Evolutionary conservation across 352 stramenopile genomes (phyloP), one percentile per base, ranked within the genome.

Genomic region (Phytophthora tubulina): DNA sequence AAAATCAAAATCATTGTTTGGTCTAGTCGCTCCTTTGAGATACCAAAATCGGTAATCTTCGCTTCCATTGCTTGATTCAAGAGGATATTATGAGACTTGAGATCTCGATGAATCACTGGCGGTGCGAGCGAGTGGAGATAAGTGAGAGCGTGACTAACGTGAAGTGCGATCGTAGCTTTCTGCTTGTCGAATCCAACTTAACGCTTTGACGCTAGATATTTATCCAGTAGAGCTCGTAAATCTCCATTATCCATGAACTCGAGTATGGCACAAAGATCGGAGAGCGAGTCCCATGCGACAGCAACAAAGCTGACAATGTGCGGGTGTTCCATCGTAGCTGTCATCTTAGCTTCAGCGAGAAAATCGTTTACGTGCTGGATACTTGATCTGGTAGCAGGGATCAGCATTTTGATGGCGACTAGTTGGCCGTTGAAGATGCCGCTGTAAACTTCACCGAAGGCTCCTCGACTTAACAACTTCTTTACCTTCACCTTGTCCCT

Each of bases 11-110:
- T 83, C 77, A 88, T 85, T 2, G 69, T 81, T 0, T 72, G 42
- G 6, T 74, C 64, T 0, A 70, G 36, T 3, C 58, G 54, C 9
- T 63, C 52, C 2, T 67, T 54, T 6, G 79, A 88, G 13, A 92
- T 75, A 6, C 82, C 84, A 65, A 90, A 92, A 58, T 90, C 84
- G 3, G 79, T 85, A 44, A 92, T 60, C 53, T 90, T 92, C 3
- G 81, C 84, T 8, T 79, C 68, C 64, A 87, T 45, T 17, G 79
- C 61, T 5, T 70, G 61, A 54, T 85, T 63, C 4, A 91, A 65
- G 54, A 91, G 58, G 35, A 91, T 72, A 54, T 91, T 89, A 2
- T 65, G 48, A 2, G 67, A 78, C 45, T 79, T 80, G 15, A 82
- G 54, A 41, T 82, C 72, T 15, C 75, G 74, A 48, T 81, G 74